phyloP scores from a whole-genome alignment of 768 basidiomycete species.

The Stropharia rugosoannulata region DNA sequence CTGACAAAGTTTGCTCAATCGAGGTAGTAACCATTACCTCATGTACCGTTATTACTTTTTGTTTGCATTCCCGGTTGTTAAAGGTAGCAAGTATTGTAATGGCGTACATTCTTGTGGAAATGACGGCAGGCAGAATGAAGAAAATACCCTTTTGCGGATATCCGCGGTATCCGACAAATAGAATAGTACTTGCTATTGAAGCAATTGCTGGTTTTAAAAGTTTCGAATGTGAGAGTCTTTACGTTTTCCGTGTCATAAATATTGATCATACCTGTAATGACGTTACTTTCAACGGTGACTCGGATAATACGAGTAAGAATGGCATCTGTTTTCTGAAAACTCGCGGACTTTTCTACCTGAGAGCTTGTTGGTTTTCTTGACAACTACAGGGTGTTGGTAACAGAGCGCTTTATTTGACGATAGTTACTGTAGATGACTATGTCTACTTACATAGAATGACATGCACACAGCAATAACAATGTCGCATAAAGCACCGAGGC shows the following conservation, averaged over 20 bases:
- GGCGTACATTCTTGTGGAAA: conserved; percentile 32
- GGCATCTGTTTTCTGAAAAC: conserved; percentile 20
- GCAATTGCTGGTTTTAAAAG: conserved; percentile 21
- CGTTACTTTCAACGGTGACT: conserved; percentile 33
- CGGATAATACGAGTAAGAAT: conserved; percentile 27
- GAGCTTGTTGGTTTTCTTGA: conserved; percentile 21
- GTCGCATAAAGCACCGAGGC: too few relatives aligned
- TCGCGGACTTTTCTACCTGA: conserved; percentile 15
- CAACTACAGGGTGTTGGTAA: conserved; percentile 6
- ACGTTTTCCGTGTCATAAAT: too few relatives aligned
- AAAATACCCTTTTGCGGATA: conserved; percentile 22
- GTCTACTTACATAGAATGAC: conserved; percentile 2
- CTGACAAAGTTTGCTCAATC: too few relatives aligned
- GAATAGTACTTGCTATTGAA: conserved; percentile 24
- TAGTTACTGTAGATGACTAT: background rate
- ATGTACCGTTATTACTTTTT: too few relatives aligned
- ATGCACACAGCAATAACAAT: background rate
- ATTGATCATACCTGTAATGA: conserved; percentile 23
- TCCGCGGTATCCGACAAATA: conserved; percentile 23
- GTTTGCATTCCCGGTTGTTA: conserved; percentile 22
- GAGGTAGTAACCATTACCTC: too few relatives aligned
- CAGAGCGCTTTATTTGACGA: too few relatives aligned
- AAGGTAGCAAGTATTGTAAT: conserved; percentile 30
- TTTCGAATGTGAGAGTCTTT: background rate
- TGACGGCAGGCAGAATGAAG: conserved; percentile 30